A percentile compares a stretch with the other conserved stretches of the same genome.
phyloP scores from a whole-genome alignment of 148 eudicot species.

The Polygonum aviculare region DNA sequence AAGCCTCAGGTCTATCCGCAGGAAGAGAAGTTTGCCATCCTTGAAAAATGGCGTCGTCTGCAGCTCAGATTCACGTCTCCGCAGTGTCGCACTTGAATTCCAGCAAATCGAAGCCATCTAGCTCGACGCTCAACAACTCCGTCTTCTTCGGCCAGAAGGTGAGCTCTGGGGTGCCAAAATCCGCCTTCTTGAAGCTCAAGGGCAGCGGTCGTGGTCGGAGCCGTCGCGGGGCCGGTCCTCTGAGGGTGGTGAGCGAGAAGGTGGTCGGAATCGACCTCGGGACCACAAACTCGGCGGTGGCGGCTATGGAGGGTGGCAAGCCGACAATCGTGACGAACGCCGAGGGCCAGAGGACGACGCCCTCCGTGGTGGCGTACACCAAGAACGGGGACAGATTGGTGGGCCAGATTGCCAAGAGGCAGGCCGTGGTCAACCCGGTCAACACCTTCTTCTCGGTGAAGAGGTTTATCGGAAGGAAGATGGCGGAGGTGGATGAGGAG shows the following conservation, averaged over 20 bases:
- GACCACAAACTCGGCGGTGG: conserved; percentile 77
- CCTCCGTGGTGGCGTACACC: conserved; percentile 43
- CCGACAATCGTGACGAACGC: conserved; percentile 56
- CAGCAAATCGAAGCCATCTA: neutral
- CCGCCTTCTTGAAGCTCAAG: conserved; percentile 2
- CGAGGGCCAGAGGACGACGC: conserved; percentile 44
- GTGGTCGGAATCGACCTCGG: conserved; percentile 74
- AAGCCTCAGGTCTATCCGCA: neutral
- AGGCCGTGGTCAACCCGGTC: conserved; percentile 35
- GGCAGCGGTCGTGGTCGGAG: neutral
- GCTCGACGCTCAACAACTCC: neutral
- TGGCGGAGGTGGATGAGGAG: conserved; percentile 33
- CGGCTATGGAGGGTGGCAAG: conserved; percentile 72
- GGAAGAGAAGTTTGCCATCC: neutral
- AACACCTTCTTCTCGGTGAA: conserved; percentile 37
- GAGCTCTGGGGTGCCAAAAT: neutral
- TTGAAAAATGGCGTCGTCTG: conserved; percentile 6
- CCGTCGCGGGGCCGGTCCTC: conserved; percentile 36
- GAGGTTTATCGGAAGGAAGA: conserved; percentile 39
- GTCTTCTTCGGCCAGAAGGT: conserved; percentile 12
- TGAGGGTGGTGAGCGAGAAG: conserved; percentile 49
- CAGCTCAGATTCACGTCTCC: conserved; percentile 5
- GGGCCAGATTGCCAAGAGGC: conserved; percentile 45
- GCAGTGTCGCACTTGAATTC: neutral
- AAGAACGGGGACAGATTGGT: conserved; percentile 38